Conservation (phyloP, 352 stramenopile genomes). For the Phytophthora aleatoria region DNA sequence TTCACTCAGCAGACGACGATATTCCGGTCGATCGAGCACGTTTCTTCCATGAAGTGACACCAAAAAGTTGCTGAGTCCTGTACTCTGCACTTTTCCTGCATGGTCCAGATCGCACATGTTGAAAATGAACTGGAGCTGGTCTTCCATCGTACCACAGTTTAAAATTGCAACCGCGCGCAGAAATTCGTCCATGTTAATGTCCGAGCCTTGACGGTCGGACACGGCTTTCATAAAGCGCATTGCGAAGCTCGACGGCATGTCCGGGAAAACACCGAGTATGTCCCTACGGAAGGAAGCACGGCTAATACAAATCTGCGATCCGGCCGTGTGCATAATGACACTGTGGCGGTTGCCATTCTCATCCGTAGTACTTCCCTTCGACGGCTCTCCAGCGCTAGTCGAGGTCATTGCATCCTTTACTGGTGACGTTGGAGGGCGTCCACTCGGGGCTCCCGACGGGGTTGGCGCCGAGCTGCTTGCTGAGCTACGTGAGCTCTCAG, state of each 20-base stretch:
- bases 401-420: conserved; percentile 38
- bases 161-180: conserved; percentile 80
- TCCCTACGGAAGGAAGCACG: conserved; percentile 84
- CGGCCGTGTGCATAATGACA: conserved; percentile 68
- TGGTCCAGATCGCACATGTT: conserved; percentile 91
- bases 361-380: conserved; percentile 49
- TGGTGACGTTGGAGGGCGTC: conserved; percentile 49
- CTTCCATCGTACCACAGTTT: conserved; percentile 69
- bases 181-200: conserved; percentile 92
- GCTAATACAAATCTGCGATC: conserved; percentile 82
- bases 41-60: conserved; percentile 80
- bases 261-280: conserved; percentile 87
- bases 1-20: conserved; percentile 76
- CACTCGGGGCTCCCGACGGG: conserved; percentile 24
- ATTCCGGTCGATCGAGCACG: conserved; percentile 75
- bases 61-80: conserved; percentile 84
- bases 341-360: conserved; percentile 40
- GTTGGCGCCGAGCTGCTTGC: conserved; percentile 22
- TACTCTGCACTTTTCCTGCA: conserved; percentile 85
- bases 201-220: conserved; percentile 77
- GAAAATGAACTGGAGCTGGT: conserved; percentile 83
- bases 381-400: conserved; percentile 22
- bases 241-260: conserved; percentile 89
- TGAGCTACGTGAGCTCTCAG: conserved; percentile 29
- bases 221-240: conserved; percentile 91